These are phyloP conservation scores for Diaporthe batatas DNA, from an alignment of 2,329 filamentous ascomycete genomes.

Conservation along the genomic window DNA sequence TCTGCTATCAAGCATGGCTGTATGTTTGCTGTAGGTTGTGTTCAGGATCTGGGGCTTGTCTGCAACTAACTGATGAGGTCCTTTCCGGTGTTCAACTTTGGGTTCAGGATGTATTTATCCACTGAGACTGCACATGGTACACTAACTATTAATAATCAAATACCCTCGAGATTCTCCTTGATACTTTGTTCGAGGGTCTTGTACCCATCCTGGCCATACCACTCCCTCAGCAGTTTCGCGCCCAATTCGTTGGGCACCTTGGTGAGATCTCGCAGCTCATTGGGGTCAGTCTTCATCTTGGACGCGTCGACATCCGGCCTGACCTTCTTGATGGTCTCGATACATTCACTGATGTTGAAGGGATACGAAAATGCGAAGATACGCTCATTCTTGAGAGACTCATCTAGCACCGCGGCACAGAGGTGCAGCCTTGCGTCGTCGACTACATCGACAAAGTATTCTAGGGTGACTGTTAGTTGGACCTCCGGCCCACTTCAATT, in stretches of 20 bases:
- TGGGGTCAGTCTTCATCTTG: slow-evolving; percentile 3
- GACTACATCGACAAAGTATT: slow-evolving; percentile 16
- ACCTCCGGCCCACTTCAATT: background rate
- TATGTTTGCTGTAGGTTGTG: background rate
- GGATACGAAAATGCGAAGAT: slow-evolving; percentile 12
- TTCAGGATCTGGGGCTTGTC: background rate
- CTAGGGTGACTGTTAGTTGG: background rate
- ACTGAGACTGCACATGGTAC: too few species aligned
- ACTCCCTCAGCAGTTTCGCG: slow-evolving; percentile 43
- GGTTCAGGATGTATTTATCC: too few species aligned
- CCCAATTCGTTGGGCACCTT: slow-evolving; percentile 29
- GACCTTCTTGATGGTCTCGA: slow-evolving; percentile 20
- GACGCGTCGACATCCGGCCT: slow-evolving; percentile 10
- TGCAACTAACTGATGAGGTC: background rate
- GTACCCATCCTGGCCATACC: slow-evolving; percentile 43
- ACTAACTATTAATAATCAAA: background rate
- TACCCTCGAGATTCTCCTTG: slow-evolving; percentile 22
- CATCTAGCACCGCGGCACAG: slow-evolving; percentile 26
- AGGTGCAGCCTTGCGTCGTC: slow-evolving; percentile 32
- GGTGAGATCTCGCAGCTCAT: slow-evolving; percentile 24
- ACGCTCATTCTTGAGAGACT: slow-evolving; percentile 30
- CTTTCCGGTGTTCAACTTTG: background rate
- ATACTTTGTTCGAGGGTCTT: slow-evolving; percentile 36
- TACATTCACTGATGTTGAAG: background rate
- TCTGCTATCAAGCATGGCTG: background rate